Evolutionary conservation across 345 rosid genomes (phyloP), one percentile per base, ranked within the genome.

Genomic region (Acer yangbiense): DNA sequence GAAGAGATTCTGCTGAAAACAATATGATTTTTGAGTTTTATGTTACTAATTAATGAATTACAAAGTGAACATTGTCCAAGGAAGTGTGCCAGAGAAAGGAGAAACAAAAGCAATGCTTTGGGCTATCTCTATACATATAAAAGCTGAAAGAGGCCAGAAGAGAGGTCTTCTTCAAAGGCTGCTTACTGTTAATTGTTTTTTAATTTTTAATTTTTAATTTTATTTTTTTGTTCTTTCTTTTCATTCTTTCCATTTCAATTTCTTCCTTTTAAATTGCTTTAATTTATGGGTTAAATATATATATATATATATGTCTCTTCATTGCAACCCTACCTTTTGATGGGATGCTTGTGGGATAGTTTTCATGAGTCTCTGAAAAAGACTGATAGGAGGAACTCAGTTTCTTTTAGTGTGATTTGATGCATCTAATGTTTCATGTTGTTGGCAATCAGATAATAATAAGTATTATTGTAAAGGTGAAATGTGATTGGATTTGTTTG

Each of bases 401-500:
- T 60, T 60, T 60, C 20, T 82, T 83, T 70, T 75, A 64, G 70
- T 79, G 78, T 79, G 89, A 82, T 78, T 81, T 81, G 86, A 83
- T 85, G 86, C 80, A 75, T 79, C 85, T 41, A 3, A 46, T 78
- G 80, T 81, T 79, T 69, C 76, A 65, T 79, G 86, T 80, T 77
- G 82, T 78, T 77, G 80, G 77, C 85, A 82, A 79, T 72, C 76
- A 74, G 25, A 71, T 77, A 79, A 35, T 43, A 72, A 48, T 43
- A 54, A 64, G 64, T 60, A 18, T 60, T 35, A 35, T 32, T 70
- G 75, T 71, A 83, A 84, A 78, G 82, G 74, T 61, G 72, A 73
- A 73, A 76, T 77, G 79, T 64, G 83, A 86, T 79, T 82, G 84
- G 82, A 79, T 81, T 82, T 87, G 89, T 65, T 84, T 90, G 90